Conservation (phyloP, 2,329 filamentous ascomycete species). For the Colletotrichum somersetense region DNA sequence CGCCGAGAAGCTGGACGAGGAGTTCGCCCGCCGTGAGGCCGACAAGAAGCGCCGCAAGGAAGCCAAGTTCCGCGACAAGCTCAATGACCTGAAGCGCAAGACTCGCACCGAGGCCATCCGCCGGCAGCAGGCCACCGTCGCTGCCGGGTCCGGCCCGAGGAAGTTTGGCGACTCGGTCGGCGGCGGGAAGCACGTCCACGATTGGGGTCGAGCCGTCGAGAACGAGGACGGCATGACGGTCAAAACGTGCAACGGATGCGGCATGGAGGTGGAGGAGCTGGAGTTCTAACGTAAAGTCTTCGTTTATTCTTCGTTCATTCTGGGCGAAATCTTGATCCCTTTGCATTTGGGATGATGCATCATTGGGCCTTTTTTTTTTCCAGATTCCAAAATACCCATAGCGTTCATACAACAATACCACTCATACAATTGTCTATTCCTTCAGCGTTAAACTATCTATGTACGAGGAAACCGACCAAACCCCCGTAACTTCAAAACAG, state of each 20-base stretch:
- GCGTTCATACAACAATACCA: not conserved
- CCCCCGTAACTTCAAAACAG: not conserved
- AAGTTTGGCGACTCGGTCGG: constrained; percentile 84
- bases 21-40: constrained; percentile 83
- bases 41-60: constrained; percentile 91
- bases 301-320: not conserved
- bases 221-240: constrained; percentile 79
- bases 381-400: constrained; percentile 1
- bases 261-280: constrained; percentile 83
- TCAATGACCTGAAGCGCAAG: constrained; percentile 91
- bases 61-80: constrained; percentile 89
- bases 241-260: constrained; percentile 83
- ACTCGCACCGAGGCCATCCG: constrained; percentile 92
- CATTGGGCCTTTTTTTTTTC: not conserved
- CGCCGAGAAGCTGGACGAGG: constrained; percentile 84
- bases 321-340: too few species aligned
- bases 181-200: constrained; percentile 83
- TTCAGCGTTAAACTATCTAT: constrained; percentile 13
- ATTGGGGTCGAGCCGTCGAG: constrained; percentile 82
- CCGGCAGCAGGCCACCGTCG: constrained; percentile 70
- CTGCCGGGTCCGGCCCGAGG: constrained; percentile 63
- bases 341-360: not conserved
- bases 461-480: constrained; percentile 15
- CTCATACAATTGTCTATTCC: constrained; percentile 20
- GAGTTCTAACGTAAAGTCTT: constrained; percentile 62